These are phyloP conservation scores for Gonapodya sp. DNA, from an alignment of 192 early-diverging fungal species.

Conservation along the genomic window DNA sequence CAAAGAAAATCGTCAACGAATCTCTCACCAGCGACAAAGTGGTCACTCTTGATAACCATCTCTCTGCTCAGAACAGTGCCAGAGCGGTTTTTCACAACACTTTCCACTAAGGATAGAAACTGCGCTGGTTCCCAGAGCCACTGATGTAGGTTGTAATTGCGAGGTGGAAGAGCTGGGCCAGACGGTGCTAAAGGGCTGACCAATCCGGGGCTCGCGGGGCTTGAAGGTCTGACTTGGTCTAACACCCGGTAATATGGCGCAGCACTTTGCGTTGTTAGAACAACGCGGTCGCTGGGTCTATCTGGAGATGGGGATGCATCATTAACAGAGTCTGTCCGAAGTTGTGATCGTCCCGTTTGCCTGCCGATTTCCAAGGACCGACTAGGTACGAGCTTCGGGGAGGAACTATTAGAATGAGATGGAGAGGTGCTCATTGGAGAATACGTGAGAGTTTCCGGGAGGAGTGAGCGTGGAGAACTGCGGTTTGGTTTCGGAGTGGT, in stretches of 20 bases:
- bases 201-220: neutral
- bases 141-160: neutral
- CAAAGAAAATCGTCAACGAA: no score
- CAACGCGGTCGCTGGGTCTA: neutral
- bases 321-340: neutral
- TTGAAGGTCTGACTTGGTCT: neutral
- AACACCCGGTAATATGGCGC: neutral
- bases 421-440: neutral
- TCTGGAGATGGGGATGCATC: neutral
- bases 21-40: neutral
- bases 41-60: constrained; percentile 6
- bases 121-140: neutral
- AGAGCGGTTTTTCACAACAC: neutral
- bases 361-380: neutral
- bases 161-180: neutral
- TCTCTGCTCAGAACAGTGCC: neutral
- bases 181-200: neutral
- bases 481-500: neutral
- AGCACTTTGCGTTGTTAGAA: neutral
- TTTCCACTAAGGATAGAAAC: neutral
- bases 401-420: neutral
- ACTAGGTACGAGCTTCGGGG: neutral
- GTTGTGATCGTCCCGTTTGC: no score
- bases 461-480: no score
- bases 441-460: neutral